Percentiles rank a stretch among this genome's conserved stretches.
Evolutionary conservation across 768 basidiomycete genomes (phyloP).

Genomic region (Daedaleopsis nitida): DNA sequence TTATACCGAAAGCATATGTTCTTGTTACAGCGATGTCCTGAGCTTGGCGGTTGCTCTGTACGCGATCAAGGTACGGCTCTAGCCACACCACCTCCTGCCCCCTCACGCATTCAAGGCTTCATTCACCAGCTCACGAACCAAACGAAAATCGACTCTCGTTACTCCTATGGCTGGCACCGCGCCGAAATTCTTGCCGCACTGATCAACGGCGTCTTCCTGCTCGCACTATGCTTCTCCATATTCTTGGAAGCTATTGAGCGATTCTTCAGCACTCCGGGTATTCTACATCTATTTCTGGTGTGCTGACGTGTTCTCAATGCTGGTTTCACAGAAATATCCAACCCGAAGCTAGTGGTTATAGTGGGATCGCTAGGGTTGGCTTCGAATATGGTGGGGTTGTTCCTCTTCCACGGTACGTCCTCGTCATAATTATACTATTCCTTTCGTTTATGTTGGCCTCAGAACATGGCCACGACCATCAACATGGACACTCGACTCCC

Average conservation of each 20-base stretch:
- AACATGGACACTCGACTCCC: constrained; percentile 24
- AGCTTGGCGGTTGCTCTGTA: constrained; percentile 94
- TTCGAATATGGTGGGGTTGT: constrained; percentile 90
- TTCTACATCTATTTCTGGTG: constrained; percentile 18
- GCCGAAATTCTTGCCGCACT: constrained; percentile 96
- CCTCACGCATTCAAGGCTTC: constrained; percentile 1
- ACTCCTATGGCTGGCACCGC: constrained; percentile 99
- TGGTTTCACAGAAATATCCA: constrained; percentile 72
- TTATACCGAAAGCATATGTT: constrained; percentile 7
- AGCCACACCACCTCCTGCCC: constrained; percentile 12
- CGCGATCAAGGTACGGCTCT: constrained; percentile 70
- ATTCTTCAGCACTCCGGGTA: constrained; percentile 84
- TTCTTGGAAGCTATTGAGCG: constrained; percentile 89
- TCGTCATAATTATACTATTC: not conserved
- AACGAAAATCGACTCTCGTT: constrained; percentile 64
- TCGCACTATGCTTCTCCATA: constrained; percentile 96
- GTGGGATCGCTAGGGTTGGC: constrained; percentile 89
- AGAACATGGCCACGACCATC: constrained; percentile 69
- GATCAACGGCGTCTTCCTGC: constrained; percentile 94
- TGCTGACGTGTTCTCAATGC: constrained; percentile 4
- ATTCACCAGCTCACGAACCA: constrained; percentile 60
- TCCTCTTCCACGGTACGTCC: constrained; percentile 88
- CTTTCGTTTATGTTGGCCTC: constrained; percentile 14
- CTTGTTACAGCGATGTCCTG: constrained; percentile 82
- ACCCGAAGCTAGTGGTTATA: constrained; percentile 83